Conservation (phyloP, 1,284 basidiomycete genomes). For the Rhodotorula sp. region DNA sequence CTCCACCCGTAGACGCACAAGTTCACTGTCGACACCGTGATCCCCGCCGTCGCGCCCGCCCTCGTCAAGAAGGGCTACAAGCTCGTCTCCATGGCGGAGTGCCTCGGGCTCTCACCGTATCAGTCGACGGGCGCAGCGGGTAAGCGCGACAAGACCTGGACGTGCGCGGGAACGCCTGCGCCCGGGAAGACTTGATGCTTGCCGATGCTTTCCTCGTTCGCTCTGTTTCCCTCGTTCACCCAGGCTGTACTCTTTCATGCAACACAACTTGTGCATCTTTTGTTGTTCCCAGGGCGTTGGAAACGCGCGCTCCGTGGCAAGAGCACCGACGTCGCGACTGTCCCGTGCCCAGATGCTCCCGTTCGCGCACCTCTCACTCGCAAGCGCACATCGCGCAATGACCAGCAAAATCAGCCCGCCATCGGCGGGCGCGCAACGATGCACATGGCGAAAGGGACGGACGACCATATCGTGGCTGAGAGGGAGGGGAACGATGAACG, state of each 20-base stretch:
- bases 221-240: too few species aligned
- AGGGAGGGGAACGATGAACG: neutral
- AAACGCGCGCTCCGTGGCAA: too few species aligned
- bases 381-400: too few species aligned
- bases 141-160: conserved; percentile 39
- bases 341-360: too few species aligned
- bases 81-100: conserved; percentile 41
- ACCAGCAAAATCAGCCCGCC: too few species aligned
- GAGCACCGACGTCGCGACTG: too few species aligned
- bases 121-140: conserved; percentile 38
- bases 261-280: too few species aligned
- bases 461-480: too few species aligned
- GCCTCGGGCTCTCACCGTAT: conserved; percentile 42
- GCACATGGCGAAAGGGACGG: neutral
- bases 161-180: conserved; percentile 19
- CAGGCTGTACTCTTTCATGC: too few species aligned
- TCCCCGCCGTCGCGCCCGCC: conserved; percentile 36
- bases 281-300: too few species aligned
- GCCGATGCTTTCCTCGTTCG: too few species aligned
- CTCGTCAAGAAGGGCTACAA: conserved; percentile 39
- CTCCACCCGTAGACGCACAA: conserved; percentile 22
- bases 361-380: too few species aligned
- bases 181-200: neutral
- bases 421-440: neutral
- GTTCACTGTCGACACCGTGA: conserved; percentile 30